phyloP scores from a whole-genome alignment of 139 green algal species.

The Coccomyxa sp. region DNA sequence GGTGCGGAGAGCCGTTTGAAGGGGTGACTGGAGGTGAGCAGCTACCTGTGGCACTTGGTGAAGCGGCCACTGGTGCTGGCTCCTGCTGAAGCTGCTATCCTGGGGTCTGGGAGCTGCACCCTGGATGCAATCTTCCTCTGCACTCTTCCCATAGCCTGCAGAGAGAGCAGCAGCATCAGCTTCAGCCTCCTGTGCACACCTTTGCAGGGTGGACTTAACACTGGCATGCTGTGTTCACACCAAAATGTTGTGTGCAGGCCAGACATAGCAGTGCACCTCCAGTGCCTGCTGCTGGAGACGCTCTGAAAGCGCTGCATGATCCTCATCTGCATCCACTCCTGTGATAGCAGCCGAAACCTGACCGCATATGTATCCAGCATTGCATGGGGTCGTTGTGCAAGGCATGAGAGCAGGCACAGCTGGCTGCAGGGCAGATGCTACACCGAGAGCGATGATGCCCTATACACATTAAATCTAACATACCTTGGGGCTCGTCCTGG shows the following conservation, averaged over 20 bases:
- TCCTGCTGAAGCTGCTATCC: slow-evolving; percentile 5
- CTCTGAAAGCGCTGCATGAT: slow-evolving; percentile 30
- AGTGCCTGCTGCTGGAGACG: slow-evolving; percentile 40
- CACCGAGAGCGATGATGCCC: slow-evolving; percentile 38
- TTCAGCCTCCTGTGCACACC: neutral
- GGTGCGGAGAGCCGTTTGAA: no score
- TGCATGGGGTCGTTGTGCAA: neutral
- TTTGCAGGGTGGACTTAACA: neutral
- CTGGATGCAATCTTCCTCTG: slow-evolving; percentile 45
- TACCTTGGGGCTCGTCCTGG: neutral
- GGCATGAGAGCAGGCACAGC: neutral
- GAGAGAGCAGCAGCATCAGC: neutral
- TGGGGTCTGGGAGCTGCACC: slow-evolving; percentile 37
- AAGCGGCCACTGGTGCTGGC: slow-evolving; percentile 27
- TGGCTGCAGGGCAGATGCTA: neutral
- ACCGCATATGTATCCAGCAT: neutral
- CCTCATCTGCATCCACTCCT: slow-evolving; percentile 3
- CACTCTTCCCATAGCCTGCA: slow-evolving; percentile 43
- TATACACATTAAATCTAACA: slow-evolving; percentile 22
- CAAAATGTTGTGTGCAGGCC: neutral
- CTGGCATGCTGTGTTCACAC: neutral
- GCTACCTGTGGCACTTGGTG: slow-evolving; percentile 26
- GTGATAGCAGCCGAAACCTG: neutral
- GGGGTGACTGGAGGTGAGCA: no score
- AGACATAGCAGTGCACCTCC: slow-evolving; percentile 37